Percentiles rank a stretch among this genome's conserved stretches.
Conservation (phyloP, 257 asterid genomes). For the Przewalskia tangutica region DNA sequence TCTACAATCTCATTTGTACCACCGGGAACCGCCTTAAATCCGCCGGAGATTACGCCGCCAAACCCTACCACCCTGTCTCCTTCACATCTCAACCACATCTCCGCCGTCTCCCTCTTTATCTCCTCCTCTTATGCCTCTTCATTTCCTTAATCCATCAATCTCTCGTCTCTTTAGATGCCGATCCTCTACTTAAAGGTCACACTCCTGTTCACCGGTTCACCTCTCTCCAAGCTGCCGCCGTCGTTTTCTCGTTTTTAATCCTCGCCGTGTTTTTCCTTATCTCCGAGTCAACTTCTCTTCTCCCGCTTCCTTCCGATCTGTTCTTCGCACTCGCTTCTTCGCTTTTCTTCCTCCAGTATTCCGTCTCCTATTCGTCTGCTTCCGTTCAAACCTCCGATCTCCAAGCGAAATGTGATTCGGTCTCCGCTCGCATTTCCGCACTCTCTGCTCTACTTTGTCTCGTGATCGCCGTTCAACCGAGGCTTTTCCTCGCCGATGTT, state of each 20-base stretch:
- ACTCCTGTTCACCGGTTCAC: slow-evolving; percentile 74
- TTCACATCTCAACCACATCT: slow-evolving; percentile 21
- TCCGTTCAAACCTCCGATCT: slow-evolving; percentile 79
- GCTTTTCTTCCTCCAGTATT: slow-evolving; percentile 58
- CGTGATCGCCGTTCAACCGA: slow-evolving; percentile 45
- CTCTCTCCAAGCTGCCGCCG: slow-evolving; percentile 62
- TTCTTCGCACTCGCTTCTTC: slow-evolving; percentile 58
- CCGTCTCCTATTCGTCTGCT: slow-evolving; percentile 41
- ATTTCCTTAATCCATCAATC: slow-evolving; percentile 50
- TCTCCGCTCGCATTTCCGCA: slow-evolving; percentile 47
- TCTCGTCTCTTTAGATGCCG: slow-evolving; percentile 50
- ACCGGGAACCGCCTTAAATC: slow-evolving; percentile 63
- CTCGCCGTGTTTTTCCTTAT: slow-evolving; percentile 10
- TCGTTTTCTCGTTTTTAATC: slow-evolving; percentile 25
- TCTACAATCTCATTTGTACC: slow-evolving; percentile 69
- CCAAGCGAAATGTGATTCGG: slow-evolving; percentile 59
- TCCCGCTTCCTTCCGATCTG: slow-evolving; percentile 61
- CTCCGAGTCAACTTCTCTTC: slow-evolving; percentile 55
- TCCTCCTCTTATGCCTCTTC: slow-evolving; percentile 43
- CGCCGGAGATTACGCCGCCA: slow-evolving; percentile 67
- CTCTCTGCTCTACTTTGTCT: slow-evolving; percentile 42
- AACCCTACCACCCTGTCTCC: slow-evolving; percentile 62
- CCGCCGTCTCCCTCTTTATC: slow-evolving; percentile 52
- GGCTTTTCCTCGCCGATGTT: slow-evolving; percentile 52
- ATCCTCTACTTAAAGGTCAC: slow-evolving; percentile 75